Percentiles rank a stretch among this genome's conserved stretches.
Conservation (phyloP, 2,329 filamentous ascomycete genomes). For the Arthrobotrys sphaeroides region DNA sequence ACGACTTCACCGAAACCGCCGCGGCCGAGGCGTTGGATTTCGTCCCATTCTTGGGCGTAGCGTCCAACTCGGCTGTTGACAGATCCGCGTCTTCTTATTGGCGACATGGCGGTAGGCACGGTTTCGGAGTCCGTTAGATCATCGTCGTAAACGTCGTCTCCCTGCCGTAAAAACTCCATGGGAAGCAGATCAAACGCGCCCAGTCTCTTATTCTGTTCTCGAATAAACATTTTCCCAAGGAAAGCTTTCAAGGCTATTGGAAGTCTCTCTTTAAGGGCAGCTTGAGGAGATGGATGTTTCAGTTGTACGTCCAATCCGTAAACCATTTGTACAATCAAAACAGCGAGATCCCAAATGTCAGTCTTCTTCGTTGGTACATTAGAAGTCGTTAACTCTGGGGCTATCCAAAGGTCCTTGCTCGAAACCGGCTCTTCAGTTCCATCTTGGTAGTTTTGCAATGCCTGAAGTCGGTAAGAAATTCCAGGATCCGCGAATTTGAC, state of each 20-base stretch:
- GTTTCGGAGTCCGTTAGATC: constrained; percentile 59
- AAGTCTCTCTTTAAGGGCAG: constrained; percentile 75
- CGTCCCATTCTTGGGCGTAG: constrained; percentile 88
- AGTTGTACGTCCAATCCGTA: constrained; percentile 81
- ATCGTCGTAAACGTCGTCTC: constrained; percentile 60
- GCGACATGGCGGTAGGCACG: constrained; percentile 58
- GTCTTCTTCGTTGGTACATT: constrained; percentile 74
- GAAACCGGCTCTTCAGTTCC: constrained; percentile 7
- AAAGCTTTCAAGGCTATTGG: constrained; percentile 82
- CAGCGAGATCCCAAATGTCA: constrained; percentile 93
- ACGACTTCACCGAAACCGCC: constrained; percentile 97
- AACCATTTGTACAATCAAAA: constrained; percentile 91
- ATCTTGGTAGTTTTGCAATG: constrained; percentile 32
- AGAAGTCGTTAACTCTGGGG: constrained; percentile 32
- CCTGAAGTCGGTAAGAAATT: constrained; percentile 40
- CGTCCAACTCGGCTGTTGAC: constrained; percentile 64
- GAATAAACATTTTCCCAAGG: constrained; percentile 82
- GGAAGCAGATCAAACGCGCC: constrained; percentile 78
- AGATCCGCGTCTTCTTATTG: constrained; percentile 57
- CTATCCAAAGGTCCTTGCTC: constrained; percentile 25
- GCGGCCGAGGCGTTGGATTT: constrained; percentile 86
- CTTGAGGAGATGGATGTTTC: constrained; percentile 80
- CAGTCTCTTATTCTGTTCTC: constrained; percentile 82
- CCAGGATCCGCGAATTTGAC: constrained; percentile 79
- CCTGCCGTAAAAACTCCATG: constrained; percentile 67